Evolutionary conservation across 2,329 filamentous ascomycete species (phyloP).

Genomic region (Penicillium griseofulvum): DNA sequence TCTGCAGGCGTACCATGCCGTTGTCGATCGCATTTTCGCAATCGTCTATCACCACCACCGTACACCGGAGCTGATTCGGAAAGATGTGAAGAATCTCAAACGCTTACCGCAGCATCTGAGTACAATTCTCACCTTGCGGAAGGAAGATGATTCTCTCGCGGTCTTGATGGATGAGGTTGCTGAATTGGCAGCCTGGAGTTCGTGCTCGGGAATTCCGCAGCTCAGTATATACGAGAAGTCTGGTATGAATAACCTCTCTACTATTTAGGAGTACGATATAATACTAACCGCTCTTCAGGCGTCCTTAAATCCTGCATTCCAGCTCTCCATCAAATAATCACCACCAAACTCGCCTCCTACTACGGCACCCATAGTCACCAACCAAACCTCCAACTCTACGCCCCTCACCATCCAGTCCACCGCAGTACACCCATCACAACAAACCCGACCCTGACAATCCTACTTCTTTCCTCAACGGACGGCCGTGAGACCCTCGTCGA

Average conservation of each 20-base stretch:
- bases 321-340: slow-evolving; percentile 76
- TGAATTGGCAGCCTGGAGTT: slow-evolving; percentile 90
- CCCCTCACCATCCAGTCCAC: slow-evolving; percentile 63
- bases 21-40: slow-evolving; percentile 73
- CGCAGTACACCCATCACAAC: slow-evolving; percentile 23
- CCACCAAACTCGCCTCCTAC: slow-evolving; percentile 78
- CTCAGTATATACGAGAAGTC: slow-evolving; percentile 90
- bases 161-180: slow-evolving; percentile 84
- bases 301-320: slow-evolving; percentile 85
- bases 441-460: slow-evolving; percentile 53
- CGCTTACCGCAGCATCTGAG: slow-evolving; percentile 83
- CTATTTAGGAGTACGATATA: too few relatives aligned
- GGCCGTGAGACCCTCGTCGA: slow-evolving; percentile 93
- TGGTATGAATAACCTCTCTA: slow-evolving; percentile 53
- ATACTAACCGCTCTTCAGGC: slow-evolving; percentile 51
- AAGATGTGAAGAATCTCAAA: slow-evolving; percentile 73
- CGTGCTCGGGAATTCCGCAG: slow-evolving; percentile 80
- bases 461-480: slow-evolving; percentile 83
- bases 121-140: slow-evolving; percentile 72
- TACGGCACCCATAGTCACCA: slow-evolving; percentile 68
- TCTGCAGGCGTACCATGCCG: slow-evolving; percentile 73
- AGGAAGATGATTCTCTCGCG: slow-evolving; percentile 72
- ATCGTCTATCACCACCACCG: slow-evolving; percentile 93
- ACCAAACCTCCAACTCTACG: slow-evolving; percentile 69
- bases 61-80: slow-evolving; percentile 85